These are phyloP conservation scores for Remersonia thermophila DNA, from an alignment of 2,329 filamentous ascomycete species.

Conservation along the genomic window DNA sequence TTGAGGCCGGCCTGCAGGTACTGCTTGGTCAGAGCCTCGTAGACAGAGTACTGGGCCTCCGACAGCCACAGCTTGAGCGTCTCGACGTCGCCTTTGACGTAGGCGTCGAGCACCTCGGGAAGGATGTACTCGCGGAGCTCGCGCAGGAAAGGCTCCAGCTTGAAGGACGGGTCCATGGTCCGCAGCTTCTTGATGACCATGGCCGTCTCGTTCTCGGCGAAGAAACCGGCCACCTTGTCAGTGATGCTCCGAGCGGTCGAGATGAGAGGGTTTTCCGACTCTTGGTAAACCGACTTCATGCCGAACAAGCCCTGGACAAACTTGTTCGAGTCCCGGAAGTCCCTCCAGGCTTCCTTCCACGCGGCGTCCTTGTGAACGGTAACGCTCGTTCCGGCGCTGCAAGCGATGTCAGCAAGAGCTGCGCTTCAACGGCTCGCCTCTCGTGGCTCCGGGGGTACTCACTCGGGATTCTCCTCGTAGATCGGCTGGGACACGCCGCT, in stretches of 20 bases:
- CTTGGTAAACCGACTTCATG: slow-evolving; percentile 78
- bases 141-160: slow-evolving; percentile 85
- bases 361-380: slow-evolving; percentile 93
- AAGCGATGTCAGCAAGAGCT: slow-evolving; percentile 5
- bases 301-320: slow-evolving; percentile 80
- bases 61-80: slow-evolving; percentile 91
- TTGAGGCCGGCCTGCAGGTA: slow-evolving; percentile 88
- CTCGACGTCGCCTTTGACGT: slow-evolving; percentile 89
- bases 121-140: slow-evolving; percentile 97
- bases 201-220: slow-evolving; percentile 95
- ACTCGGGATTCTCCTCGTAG: slow-evolving; percentile 78
- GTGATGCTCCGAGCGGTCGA: slow-evolving; percentile 88
- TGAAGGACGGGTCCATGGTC: slow-evolving; percentile 88
- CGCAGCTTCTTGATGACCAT: slow-evolving; percentile 97
- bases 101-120: slow-evolving; percentile 92
- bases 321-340: slow-evolving; percentile 83
- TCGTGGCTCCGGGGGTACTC: slow-evolving; percentile 28
- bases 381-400: slow-evolving; percentile 81
- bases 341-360: slow-evolving; percentile 97
- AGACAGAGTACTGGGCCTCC: slow-evolving; percentile 91
- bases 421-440: slow-evolving; percentile 16
- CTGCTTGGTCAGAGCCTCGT: slow-evolving; percentile 92
- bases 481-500: slow-evolving; percentile 43
- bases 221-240: slow-evolving; percentile 86
- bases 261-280: slow-evolving; percentile 94